Percentiles rank a stretch among this genome's conserved stretches.
Evolutionary conservation across 1,284 basidiomycete species (phyloP).

Genomic region (Agroathelia rolfsii): DNA sequence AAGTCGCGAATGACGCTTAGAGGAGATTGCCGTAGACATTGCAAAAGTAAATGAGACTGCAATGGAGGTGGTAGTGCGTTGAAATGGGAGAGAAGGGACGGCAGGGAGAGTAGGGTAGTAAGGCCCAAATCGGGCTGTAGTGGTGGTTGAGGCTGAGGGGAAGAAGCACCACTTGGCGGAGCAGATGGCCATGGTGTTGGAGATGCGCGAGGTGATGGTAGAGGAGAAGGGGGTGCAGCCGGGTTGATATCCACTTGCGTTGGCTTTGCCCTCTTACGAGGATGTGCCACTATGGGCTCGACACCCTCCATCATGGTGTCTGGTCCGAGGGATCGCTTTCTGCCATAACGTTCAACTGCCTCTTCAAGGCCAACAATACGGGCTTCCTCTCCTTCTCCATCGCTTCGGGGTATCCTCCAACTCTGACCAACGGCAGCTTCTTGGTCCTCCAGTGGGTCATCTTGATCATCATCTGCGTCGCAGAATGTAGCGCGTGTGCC

Average conservation of each 20-base stretch:
- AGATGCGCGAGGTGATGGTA: conserved; percentile 75
- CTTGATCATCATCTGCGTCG: conserved; percentile 51
- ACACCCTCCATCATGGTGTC: conserved; percentile 73
- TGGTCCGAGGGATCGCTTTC: conserved; percentile 61
- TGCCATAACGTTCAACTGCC: conserved; percentile 71
- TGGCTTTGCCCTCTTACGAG: conserved; percentile 65
- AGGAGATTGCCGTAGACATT: conserved; percentile 74
- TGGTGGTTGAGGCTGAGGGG: conserved; percentile 56
- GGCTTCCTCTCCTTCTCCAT: conserved; percentile 39
- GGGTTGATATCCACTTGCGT: conserved; percentile 47
- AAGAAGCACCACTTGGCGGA: conserved; percentile 62
- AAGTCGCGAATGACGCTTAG: conserved; percentile 75
- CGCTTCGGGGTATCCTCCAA: conserved; percentile 63
- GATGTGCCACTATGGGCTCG: no score
- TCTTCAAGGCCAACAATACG: conserved; percentile 58
- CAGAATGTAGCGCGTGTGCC: conserved; percentile 69
- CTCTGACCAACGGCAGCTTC: conserved; percentile 54
- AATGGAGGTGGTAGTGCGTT: conserved; percentile 57
- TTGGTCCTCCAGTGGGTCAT: conserved; percentile 63
- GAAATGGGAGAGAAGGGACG: conserved; percentile 68
- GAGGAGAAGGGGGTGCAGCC: conserved; percentile 70
- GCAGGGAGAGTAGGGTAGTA: conserved; percentile 70
- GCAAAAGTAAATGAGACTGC: conserved; percentile 80
- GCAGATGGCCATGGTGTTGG: conserved; percentile 72
- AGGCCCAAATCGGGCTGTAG: conserved; percentile 71